Evolutionary conservation across 2,329 filamentous ascomycete species (phyloP).

Genomic region (Bipolaris bicolor): DNA sequence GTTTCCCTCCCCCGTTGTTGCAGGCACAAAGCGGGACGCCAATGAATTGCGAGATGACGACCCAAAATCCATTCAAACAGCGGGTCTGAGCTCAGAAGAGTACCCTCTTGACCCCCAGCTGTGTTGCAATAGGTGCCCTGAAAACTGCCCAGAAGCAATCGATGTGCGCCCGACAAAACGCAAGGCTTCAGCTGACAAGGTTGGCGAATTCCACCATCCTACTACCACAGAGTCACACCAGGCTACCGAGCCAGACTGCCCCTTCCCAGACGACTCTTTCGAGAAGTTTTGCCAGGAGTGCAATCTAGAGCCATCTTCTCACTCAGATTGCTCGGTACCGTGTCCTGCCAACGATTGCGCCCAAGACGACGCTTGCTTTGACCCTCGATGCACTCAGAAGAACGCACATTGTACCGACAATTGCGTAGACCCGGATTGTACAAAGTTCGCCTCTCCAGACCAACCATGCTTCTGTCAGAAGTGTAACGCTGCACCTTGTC

Average conservation of each 20-base stretch:
- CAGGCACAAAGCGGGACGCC: conserved; percentile 43
- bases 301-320: conserved; percentile 37
- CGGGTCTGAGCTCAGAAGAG: conserved; percentile 22
- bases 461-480: conserved; percentile 45
- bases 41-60: conserved; percentile 27
- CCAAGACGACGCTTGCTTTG: conserved; percentile 43
- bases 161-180: conserved; percentile 41
- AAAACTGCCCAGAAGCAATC: conserved; percentile 24
- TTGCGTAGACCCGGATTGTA: conserved; percentile 46
- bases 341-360: conserved; percentile 42
- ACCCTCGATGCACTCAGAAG: conserved; percentile 43
- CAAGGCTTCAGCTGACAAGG: conserved; percentile 39
- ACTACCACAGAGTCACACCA: conserved; percentile 20
- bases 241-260: conserved; percentile 32
- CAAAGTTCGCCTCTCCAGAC: conserved; percentile 38
- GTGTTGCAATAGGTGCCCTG: conserved; percentile 40
- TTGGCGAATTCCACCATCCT: conserved; percentile 39
- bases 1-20: conserved; percentile 35
- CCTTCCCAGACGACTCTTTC: conserved; percentile 44
- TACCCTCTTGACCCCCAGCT: conserved; percentile 15
- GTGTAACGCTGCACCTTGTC: conserved; percentile 42
- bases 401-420: conserved; percentile 38
- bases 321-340: conserved; percentile 25
- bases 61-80: conserved; percentile 18
- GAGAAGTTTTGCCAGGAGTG: conserved; percentile 47